phyloP scores from a whole-genome alignment of 2,329 filamentous ascomycete species.

The Trichoderma sp. region DNA sequence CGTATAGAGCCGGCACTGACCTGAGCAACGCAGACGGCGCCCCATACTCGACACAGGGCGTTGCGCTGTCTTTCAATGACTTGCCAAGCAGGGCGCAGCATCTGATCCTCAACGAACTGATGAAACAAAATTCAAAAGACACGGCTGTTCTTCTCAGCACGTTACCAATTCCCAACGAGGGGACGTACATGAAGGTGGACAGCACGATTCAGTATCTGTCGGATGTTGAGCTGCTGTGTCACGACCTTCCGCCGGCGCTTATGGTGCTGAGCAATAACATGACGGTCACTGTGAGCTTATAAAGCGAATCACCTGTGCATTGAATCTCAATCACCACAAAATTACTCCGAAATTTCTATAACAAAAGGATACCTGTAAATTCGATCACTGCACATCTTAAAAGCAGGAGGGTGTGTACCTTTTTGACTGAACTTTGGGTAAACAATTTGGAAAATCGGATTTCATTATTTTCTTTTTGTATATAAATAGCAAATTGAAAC shows the following conservation, averaged over 20 bases:
- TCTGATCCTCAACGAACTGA: slow-evolving; percentile 83
- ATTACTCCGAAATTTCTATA: neutral
- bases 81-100: slow-evolving; percentile 83
- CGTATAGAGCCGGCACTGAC: slow-evolving; percentile 40
- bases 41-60: slow-evolving; percentile 60
- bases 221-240: slow-evolving; percentile 77
- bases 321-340: neutral
- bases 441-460: neutral
- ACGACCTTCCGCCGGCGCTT: slow-evolving; percentile 73
- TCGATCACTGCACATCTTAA: neutral
- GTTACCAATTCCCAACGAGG: slow-evolving; percentile 77
- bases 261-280: slow-evolving; percentile 87
- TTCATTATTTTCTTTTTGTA: neutral
- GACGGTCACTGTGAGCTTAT: slow-evolving; percentile 81
- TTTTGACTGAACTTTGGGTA: neutral
- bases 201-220: slow-evolving; percentile 75
- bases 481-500: neutral
- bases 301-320: neutral
- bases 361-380: neutral
- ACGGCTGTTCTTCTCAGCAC: slow-evolving; percentile 85
- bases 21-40: slow-evolving; percentile 40
- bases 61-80: slow-evolving; percentile 83
- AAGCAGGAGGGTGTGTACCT: neutral
- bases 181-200: slow-evolving; percentile 70
- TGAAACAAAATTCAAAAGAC: slow-evolving; percentile 66